A percentile compares a stretch with the other conserved stretches of the same genome.
Conservation (phyloP, 352 stramenopile genomes). For the Phytophthora parvispora region DNA sequence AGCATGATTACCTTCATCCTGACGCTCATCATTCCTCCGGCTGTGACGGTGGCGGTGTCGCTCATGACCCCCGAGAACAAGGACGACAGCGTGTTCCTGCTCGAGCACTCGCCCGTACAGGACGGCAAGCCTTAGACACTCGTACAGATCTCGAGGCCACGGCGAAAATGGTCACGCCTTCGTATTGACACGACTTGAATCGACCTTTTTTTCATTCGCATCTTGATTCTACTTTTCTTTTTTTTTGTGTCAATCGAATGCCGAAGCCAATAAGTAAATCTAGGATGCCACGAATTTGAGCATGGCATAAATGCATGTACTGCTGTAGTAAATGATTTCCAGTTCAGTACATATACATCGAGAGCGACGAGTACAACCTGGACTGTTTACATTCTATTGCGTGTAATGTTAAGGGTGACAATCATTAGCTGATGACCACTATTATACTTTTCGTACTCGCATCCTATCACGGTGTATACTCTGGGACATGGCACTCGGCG, state of each 20-base stretch:
- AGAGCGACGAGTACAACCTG: too few relatives aligned
- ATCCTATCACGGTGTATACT: not conserved
- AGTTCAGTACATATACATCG: too few relatives aligned
- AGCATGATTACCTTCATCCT: constrained; percentile 81
- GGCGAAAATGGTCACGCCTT: not conserved
- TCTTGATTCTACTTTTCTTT: not conserved
- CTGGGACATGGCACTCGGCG: too few relatives aligned
- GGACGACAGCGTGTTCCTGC: constrained; percentile 17
- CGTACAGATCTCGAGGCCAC: not conserved
- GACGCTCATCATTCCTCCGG: constrained; percentile 53
- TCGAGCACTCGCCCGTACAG: constrained; percentile 15
- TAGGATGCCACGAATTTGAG: too few relatives aligned
- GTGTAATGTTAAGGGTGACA: too few relatives aligned
- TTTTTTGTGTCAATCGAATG: not conserved
- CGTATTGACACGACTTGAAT: not conserved
- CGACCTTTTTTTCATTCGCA: not conserved
- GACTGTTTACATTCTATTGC: too few relatives aligned
- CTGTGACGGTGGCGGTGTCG: constrained; percentile 62
- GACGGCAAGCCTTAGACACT: not conserved
- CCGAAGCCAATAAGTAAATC: too few relatives aligned
- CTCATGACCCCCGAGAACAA: constrained; percentile 32
- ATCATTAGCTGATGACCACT: too few relatives aligned
- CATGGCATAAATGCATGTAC: too few relatives aligned
- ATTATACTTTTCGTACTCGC: too few relatives aligned
- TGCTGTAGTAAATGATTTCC: too few relatives aligned